These are phyloP conservation scores for Cydonia oblonga DNA, from an alignment of 331 rosid genomes.

Conservation along the genomic window DNA sequence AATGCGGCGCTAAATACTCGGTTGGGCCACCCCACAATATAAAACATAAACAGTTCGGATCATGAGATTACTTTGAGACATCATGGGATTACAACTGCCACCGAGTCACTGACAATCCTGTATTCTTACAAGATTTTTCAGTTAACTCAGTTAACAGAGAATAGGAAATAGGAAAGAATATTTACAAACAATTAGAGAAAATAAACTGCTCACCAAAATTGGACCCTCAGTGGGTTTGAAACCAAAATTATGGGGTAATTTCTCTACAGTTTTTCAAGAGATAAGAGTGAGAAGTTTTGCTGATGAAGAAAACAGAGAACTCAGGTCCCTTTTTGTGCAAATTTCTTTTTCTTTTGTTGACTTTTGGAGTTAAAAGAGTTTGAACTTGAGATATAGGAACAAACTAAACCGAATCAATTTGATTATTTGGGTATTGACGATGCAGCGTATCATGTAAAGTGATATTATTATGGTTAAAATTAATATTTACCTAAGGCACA, in stretches of 20 bases:
- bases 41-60: too few relatives aligned
- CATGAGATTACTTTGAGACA: not conserved
- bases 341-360: not conserved
- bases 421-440: too few relatives aligned
- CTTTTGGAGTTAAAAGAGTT: not conserved
- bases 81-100: not conserved
- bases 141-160: not conserved
- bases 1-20: too few relatives aligned
- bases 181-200: not conserved
- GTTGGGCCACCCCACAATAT: too few relatives aligned
- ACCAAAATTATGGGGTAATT: not conserved
- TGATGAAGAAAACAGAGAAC: not conserved
- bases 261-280: not conserved
- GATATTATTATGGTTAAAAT: too few relatives aligned
- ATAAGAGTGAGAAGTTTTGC: not conserved
- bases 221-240: too few relatives aligned
- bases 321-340: too few relatives aligned
- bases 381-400: too few relatives aligned
- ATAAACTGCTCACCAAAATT: not conserved
- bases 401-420: too few relatives aligned
- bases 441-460: too few relatives aligned
- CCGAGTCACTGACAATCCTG: constrained; percentile 7
- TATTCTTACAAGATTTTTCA: not conserved
- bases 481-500: too few relatives aligned
- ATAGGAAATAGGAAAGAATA: too few relatives aligned